phyloP scores from a whole-genome alignment of 2,329 filamentous ascomycete genomes.

The Immersiporthe knoxdaviesiana region DNA sequence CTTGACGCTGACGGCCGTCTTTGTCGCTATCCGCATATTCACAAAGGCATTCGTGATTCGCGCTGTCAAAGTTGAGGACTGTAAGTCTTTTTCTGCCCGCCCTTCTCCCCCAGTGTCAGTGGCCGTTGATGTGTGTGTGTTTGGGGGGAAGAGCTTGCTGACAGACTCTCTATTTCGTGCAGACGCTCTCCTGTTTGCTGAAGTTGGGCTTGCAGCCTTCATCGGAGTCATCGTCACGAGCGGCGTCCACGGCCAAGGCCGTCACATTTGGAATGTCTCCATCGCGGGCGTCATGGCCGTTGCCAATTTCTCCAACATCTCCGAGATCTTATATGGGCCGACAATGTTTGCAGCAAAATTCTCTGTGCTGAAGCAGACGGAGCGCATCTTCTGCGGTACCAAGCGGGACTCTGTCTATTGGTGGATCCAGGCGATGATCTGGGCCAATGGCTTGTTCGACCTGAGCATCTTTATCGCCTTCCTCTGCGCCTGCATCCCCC shows the following conservation, averaged over 20 bases:
- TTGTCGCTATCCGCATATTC: background rate
- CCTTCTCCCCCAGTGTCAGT: background rate
- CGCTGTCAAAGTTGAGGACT: background rate
- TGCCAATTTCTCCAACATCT: constrained; percentile 22
- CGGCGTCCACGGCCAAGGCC: constrained; percentile 7
- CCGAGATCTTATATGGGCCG: constrained; percentile 27
- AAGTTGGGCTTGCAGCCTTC: background rate
- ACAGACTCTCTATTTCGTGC: background rate
- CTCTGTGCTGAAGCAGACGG: constrained; percentile 29
- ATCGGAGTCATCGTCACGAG: background rate
- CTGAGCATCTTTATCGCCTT: constrained; percentile 13
- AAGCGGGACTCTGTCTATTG: constrained; percentile 3
- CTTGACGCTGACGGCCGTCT: background rate
- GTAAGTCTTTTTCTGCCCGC: background rate
- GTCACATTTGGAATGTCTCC: constrained; percentile 26
- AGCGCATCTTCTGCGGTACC: constrained; percentile 29
- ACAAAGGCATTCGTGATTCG: background rate
- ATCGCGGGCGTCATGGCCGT: background rate
- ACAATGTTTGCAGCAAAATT: constrained; percentile 30
- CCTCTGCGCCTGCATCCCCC: constrained; percentile 29
- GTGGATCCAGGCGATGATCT: constrained; percentile 23
- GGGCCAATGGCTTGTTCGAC: constrained; percentile 25
- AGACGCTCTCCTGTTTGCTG: background rate
- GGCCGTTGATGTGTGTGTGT: background rate
- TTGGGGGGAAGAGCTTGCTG: background rate